Evolutionary conservation across 2,329 filamentous ascomycete genomes (phyloP), one percentile per base, ranked within the genome.

Genomic region (Sarocladiaceae sp.): DNA sequence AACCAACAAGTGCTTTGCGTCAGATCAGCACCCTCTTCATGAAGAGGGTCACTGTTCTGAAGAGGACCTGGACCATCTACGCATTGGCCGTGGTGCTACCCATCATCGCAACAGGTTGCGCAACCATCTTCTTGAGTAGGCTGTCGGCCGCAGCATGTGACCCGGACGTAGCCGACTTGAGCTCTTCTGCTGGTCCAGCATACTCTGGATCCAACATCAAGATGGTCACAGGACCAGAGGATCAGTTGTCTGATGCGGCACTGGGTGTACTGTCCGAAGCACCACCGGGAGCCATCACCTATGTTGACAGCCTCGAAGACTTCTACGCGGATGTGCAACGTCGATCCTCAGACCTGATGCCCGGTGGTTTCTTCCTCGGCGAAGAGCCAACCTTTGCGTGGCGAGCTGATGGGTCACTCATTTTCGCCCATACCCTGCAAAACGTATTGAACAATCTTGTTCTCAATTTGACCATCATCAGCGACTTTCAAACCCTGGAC

Each of bases 401-500:
- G 52, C 33, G 47, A 7, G 52, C 52, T 1, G 25, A 53, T 51
- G 52, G 44, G 3, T 47, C 52, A 4, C 18, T 51, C 12, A 4
- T 20, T 10, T 51, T 53, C 20, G 52, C 44, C 17, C 52, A 53
- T 18, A 50, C 20, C 2, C 4, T 50, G 1, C 52, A 53, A 2
- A 53, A 53, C 13, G 4, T 53, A 12, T 3, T 53, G 10, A 7
- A 53, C n/a, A 44, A 33, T 7, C 44, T 50, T 25, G 20, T 53
- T 0, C 29, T 8, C 29, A 33, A 33, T 15, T 15, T 10, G 29
- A 33, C 29, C 18, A n/a, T 46, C 18, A 7, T 84, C 17, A 74
- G 94, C 11, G 86, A 83, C 17, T 26, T 22, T 3, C 83, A 33
- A 33, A 15, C 29, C 29, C 29, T 33, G 29, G 29, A 33, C 15